These are phyloP conservation scores for Eucalyptus coolabah DNA, from an alignment of 345 rosid species.

Conservation along the genomic window DNA sequence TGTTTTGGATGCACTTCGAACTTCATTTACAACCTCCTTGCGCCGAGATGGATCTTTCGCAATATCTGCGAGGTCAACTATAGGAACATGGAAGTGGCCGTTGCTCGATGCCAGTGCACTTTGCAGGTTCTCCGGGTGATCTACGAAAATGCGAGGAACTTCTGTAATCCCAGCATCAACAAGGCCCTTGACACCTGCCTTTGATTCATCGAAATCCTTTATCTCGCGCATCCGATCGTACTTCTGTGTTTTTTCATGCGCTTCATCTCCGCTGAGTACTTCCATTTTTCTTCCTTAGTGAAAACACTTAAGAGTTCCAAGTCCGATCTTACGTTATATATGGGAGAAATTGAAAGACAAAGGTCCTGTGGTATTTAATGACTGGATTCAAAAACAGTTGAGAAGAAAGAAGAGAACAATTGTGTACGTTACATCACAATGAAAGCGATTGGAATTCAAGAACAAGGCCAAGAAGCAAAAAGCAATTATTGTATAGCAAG, in stretches of 20 bases:
- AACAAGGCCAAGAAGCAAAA: too few relatives aligned
- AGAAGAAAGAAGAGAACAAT: neutral
- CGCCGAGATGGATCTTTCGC: neutral
- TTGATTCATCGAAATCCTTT: neutral
- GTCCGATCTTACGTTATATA: neutral
- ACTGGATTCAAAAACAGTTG: neutral
- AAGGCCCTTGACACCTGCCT: neutral
- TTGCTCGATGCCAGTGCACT: neutral
- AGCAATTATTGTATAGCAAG: too few relatives aligned
- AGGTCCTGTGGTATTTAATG: neutral
- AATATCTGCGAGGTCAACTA: slow-evolving; percentile 13
- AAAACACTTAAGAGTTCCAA: neutral
- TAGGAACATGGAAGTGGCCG: neutral
- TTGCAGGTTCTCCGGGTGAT: neutral
- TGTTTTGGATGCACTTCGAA: slow-evolving; percentile 14
- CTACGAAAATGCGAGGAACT: neutral
- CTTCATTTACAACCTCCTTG: too few relatives aligned
- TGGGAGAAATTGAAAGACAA: neutral
- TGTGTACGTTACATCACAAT: too few relatives aligned
- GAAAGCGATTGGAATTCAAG: too few relatives aligned
- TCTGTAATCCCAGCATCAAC: neutral
- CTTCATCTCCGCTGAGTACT: neutral
- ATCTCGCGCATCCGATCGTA: neutral
- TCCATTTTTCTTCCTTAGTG: neutral
- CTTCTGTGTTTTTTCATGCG: neutral